Evolutionary conservation across 2,329 filamentous ascomycete genomes (phyloP), one percentile per base, ranked within the genome.

Genomic region (Rasamsonia emersonii): DNA sequence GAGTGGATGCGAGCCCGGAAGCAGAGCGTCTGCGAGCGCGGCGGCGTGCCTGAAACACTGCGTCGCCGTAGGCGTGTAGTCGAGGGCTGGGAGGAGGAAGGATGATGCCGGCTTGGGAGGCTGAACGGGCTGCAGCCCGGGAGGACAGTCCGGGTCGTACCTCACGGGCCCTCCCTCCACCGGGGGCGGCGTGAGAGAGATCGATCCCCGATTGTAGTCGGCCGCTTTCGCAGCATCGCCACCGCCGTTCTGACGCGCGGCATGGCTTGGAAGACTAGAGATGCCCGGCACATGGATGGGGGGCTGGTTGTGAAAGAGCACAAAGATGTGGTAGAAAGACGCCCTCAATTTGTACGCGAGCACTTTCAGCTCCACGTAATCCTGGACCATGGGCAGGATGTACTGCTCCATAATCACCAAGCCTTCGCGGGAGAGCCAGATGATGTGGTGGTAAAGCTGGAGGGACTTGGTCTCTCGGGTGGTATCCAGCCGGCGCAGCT

Each of bases 271-370:
- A 8, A 58, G 51, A 37, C 48, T 53, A 26, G 67, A 64, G 37
- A 73, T 63, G 13, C 70, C 70, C 49, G 75, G 70, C 20, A 70
- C 65, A 26, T 78, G 79, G 35, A 94, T 74, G 0, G 81, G 71
- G 0, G 89, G 89, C 32, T 85, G 77, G 59, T 95, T 95, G 64
- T 95, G 86, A 53, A 95, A 96, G 9, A 96, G 73, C 33, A 93
- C 91, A 56, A 94, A 94, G 44, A 98, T 86, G 62, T 98, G 89
- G 49, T 93, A 91, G 54, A 96, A 93, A 13, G 86, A 93, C 10
- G 91, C 91, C 38, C 86, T 79, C 9, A 98, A 71, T 60, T 96
- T 98, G 55, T 86, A 85, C 13, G 84, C 80, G 41, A 98, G 71
- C 26, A 96, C 88, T 51, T 86, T 88, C 36, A 94, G 76, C 56